These are phyloP conservation scores for Capronia coronata DNA, from an alignment of 2,329 filamentous ascomycete species.

Conservation along the genomic window DNA sequence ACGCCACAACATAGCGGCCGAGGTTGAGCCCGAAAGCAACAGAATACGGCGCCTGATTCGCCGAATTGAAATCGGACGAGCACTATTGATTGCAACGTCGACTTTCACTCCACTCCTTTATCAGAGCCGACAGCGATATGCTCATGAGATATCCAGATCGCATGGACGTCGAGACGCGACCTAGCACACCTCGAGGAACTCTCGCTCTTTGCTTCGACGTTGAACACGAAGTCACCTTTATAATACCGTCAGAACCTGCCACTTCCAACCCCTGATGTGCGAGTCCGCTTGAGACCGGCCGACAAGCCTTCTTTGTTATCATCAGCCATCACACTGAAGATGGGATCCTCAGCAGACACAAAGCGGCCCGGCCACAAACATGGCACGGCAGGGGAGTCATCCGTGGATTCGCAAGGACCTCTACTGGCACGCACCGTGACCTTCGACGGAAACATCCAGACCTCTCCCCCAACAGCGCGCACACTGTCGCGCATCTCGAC, in stretches of 20 bases:
- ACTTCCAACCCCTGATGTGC: not conserved
- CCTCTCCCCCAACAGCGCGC: not conserved
- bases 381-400: not conserved
- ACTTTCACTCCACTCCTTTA: not conserved
- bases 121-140: not conserved
- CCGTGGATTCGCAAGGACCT: not conserved
- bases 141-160: not conserved
- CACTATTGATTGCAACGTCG: no score
- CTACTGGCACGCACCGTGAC: not conserved
- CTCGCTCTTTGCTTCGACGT: not conserved
- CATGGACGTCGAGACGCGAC: not conserved
- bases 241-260: not conserved
- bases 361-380: not conserved
- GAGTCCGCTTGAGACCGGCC: not conserved
- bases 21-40: no score
- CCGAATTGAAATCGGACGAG: not conserved
- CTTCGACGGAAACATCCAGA: no score
- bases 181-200: not conserved
- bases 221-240: not conserved
- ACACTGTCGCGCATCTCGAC: slow-evolving; percentile 24
- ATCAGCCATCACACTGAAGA: not conserved
- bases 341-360: not conserved
- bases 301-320: not conserved
- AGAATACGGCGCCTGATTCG: no score
- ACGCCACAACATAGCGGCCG: no score